Evolutionary conservation across 805 yeast genomes (phyloP).

Genomic region (Candida koratica): DNA sequence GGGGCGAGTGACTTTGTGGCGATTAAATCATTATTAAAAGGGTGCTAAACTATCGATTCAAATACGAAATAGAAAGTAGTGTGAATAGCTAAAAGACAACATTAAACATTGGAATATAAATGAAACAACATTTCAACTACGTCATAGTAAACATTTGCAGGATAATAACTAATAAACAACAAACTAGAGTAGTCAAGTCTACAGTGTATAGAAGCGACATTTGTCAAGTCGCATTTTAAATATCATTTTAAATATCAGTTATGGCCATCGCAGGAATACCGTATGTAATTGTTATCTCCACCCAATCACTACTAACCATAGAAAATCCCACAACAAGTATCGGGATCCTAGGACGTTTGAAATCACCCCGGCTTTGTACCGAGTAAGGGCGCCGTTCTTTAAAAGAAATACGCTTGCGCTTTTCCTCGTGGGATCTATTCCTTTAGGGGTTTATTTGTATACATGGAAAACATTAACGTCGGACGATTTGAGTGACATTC

Average conservation of each 20-base stretch:
- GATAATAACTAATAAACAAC: too few species aligned
- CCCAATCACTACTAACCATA: slow-evolving; percentile 16
- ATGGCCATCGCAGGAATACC: slow-evolving; percentile 13
- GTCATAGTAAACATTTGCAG: too few species aligned
- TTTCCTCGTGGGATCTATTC: slow-evolving; percentile 54
- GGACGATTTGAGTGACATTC: slow-evolving; percentile 88
- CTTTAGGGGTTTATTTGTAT: slow-evolving; percentile 60
- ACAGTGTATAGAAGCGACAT: too few species aligned
- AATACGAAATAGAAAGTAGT: too few species aligned
- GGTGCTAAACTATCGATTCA: too few species aligned
- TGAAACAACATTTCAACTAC: too few species aligned
- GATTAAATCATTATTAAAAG: slow-evolving; percentile 68
- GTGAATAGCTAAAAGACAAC: too few species aligned
- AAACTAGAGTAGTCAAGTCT: too few species aligned
- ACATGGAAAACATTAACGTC: slow-evolving; percentile 63
- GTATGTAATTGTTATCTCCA: slow-evolving; percentile 8
- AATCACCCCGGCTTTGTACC: slow-evolving; percentile 89
- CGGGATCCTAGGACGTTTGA: slow-evolving; percentile 67
- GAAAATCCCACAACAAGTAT: slow-evolving; percentile 43
- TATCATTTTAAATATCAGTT: too few species aligned
- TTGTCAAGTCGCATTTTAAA: too few species aligned
- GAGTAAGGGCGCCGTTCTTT: slow-evolving; percentile 87
- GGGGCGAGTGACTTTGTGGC: slow-evolving; percentile 88
- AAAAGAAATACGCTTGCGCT: slow-evolving; percentile 69
- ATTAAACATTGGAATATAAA: too few species aligned